Evolutionary conservation across 2,329 filamentous ascomycete species (phyloP).

Genomic region (Exophiala phaeomuriformis): DNA sequence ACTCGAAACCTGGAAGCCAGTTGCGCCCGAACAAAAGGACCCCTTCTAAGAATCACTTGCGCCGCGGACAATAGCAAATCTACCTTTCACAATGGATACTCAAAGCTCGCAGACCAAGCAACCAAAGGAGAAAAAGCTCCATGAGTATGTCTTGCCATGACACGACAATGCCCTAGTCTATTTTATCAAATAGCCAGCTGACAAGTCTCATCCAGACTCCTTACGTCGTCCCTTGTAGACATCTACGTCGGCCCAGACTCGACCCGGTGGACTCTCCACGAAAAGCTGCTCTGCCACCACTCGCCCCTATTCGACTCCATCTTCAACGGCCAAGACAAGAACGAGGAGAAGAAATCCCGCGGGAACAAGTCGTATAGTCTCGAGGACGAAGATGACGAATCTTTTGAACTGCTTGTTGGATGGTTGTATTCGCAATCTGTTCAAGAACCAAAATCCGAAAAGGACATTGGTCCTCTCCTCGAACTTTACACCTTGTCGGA

Average conservation of each 20-base stretch:
- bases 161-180: background rate
- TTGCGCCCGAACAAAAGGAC: no score
- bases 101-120: slow-evolving; percentile 12
- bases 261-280: slow-evolving; percentile 50
- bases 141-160: slow-evolving; percentile 33
- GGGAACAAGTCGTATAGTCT: slow-evolving; percentile 39
- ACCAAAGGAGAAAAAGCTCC: slow-evolving; percentile 35
- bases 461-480: slow-evolving; percentile 45
- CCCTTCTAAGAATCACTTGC: no score
- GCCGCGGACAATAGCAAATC: background rate
- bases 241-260: slow-evolving; percentile 50
- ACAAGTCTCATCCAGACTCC: slow-evolving; percentile 36
- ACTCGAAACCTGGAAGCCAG: no score
- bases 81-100: slow-evolving; percentile 19
- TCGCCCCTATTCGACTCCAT: slow-evolving; percentile 48
- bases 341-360: slow-evolving; percentile 27
- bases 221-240: slow-evolving; percentile 49
- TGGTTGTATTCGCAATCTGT: slow-evolving; percentile 48
- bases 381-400: slow-evolving; percentile 46
- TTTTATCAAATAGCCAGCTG: background rate
- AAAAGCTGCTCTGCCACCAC: slow-evolving; percentile 50
- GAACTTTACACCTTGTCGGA: slow-evolving; percentile 50
- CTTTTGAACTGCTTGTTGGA: slow-evolving; percentile 47
- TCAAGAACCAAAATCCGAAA: slow-evolving; percentile 43
- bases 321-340: slow-evolving; percentile 40